These are phyloP conservation scores for Leishmania guyanensis DNA, from an alignment of 208 protist genomes.

Conservation along the genomic window DNA sequence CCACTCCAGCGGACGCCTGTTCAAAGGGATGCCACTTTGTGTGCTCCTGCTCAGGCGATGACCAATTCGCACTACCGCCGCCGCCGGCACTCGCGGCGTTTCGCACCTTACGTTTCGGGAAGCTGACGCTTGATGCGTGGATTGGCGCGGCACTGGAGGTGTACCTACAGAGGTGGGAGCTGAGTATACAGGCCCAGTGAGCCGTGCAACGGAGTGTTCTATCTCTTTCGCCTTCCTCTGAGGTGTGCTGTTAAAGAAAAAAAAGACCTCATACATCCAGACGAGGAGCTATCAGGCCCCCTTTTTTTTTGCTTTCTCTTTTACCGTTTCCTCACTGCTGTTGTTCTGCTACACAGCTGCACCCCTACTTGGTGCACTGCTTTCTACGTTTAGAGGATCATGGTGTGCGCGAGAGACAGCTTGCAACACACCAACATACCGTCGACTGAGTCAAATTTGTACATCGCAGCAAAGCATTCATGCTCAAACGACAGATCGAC, in stretches of 20 bases:
- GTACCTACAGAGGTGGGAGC: constrained; percentile 37
- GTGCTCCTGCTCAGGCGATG: not conserved
- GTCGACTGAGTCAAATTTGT: not conserved
- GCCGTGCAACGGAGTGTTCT: not conserved
- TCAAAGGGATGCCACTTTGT: not conserved
- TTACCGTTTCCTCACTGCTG: constrained; percentile 3
- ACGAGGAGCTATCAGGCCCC: not conserved
- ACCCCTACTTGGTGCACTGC: constrained; percentile 1
- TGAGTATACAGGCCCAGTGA: not conserved
- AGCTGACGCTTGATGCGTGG: constrained; percentile 25
- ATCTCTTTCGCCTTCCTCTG: not conserved
- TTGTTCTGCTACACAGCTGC: constrained; percentile 5
- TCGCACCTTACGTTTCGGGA: constrained; percentile 15
- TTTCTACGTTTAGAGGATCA: not conserved
- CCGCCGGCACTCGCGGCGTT: constrained; percentile 20
- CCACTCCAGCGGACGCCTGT: not conserved
- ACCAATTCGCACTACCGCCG: not conserved
- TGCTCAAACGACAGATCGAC: not conserved
- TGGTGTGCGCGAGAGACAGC: not conserved
- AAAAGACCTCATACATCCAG: not conserved
- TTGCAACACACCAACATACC: not conserved
- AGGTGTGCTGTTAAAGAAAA: too few species aligned
- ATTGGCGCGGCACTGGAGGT: constrained; percentile 25
- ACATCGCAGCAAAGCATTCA: not conserved
- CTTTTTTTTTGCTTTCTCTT: not conserved